Base-by-base conservation (phyloP, 2,329 filamentous ascomycete species). In the Claviceps cyperi region DNA sequence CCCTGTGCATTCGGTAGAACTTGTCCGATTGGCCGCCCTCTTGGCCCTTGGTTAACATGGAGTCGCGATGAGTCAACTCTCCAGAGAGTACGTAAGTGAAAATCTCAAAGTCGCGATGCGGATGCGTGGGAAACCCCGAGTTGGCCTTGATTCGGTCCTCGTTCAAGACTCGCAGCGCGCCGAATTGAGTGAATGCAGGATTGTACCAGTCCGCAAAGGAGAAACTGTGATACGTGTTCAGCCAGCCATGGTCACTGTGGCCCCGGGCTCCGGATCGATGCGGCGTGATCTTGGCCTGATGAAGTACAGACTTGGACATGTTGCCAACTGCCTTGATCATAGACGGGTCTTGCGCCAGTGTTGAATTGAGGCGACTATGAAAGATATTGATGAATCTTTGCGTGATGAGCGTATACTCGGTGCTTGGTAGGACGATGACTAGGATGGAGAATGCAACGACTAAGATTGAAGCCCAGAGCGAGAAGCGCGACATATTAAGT, bases 191-290 rank as follows among this genome's bases (percentile, higher is more conserved):
- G 68, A 80, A 84, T 24, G 67, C 64, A 2, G 84, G 82, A 61
- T 88, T 75, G 64, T 81, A 81, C 75, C 75, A 80, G 61, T 75
- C 73, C 41, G 86, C 86, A 66, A 94, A 94, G 59, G 78, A 83
- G 72, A 94, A 94, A 55, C 83, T 86, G 71, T 94, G 87, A 69
- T 85, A 92, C 7, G 83, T 83, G 69, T 91, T 84, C 8, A 94
- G 77, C 88, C 88, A 94, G 65, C 84, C 86, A 64, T 94, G 86
- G 64, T 94, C 79, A 37, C 79, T 77, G 65, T 90, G 84, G 35
- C 88, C 88, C 48, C 89, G 78, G 43, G 77, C 73, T 52, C 74
- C 71, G 57, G 85, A 92, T 52, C 78, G 80, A 55, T 89, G 85
- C 49, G 83, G 83, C 38, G 77, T 78, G 69, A 94, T 84, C 60